Percentiles rank a stretch among this genome's conserved stretches.
Evolutionary conservation across 306 rosid genomes (phyloP).

Genomic region (Betula pendula): DNA sequence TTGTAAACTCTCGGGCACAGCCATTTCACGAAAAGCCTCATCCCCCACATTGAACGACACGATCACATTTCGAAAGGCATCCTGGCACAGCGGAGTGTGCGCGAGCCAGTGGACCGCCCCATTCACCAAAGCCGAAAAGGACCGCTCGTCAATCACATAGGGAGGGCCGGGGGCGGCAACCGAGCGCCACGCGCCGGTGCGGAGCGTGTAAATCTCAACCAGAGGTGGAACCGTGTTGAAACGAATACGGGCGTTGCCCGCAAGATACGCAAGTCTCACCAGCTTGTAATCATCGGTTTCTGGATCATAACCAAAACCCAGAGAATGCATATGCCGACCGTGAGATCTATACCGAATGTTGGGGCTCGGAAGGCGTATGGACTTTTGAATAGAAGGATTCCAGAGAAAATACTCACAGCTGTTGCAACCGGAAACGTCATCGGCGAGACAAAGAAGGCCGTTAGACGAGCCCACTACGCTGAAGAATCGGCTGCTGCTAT

Average conservation of each 20-base stretch:
- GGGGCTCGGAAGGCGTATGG: not conserved
- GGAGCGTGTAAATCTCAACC: conserved; percentile 1
- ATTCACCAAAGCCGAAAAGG: not conserved
- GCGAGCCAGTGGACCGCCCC: not conserved
- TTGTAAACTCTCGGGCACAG: not conserved
- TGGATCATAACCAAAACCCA: not conserved
- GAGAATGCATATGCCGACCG: not conserved
- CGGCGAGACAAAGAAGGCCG: not conserved
- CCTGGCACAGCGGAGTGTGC: not conserved
- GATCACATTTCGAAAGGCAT: not conserved
- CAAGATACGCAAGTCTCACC: not conserved
- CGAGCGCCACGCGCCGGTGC: not conserved
- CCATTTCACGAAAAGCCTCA: conserved; percentile 1
- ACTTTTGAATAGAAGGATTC: not conserved
- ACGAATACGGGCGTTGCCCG: not conserved
- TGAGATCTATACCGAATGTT: not conserved
- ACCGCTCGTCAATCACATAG: not conserved
- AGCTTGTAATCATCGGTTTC: not conserved
- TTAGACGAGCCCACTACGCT: not conserved
- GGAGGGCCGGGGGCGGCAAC: not conserved
- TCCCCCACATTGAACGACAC: not conserved
- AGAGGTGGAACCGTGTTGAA: not conserved
- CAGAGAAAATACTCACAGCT: not conserved
- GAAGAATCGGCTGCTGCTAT: not conserved
- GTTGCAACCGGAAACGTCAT: not conserved